Base-by-base conservation (phyloP, 2,329 filamentous ascomycete genomes). In the Ceratocystis huliohia region DNA sequence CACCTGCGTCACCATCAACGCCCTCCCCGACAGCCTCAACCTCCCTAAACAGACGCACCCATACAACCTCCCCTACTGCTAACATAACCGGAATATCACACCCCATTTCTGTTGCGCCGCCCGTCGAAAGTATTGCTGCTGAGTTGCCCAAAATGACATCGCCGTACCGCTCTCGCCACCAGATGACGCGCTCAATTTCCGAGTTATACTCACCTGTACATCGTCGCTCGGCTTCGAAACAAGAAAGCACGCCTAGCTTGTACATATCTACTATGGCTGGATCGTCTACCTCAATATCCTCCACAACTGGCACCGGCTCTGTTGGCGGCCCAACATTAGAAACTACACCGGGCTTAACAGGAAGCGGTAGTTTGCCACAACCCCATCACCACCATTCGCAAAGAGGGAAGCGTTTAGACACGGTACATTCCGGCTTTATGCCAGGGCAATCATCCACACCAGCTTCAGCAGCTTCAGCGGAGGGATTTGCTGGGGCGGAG, bases 131-230 rank as follows among this genome's bases (percentile, higher is more conserved):
- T 37, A 5, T 30, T 44, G 6, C 62, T 22, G 53, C 61, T 17
- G 65, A 66, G 5, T 33, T 61, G 22, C 65, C 65, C 22, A 63
- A 65, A 20, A 50, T 66, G 20, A 65, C 67, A 17, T 68, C 67
- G 7, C 67, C 67, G 10, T 66, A 68, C 48, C 67, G 65, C 72
- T 70, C 72, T 73, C 78, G 78, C 67, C 82, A 83, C 70, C 81
- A 82, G 70, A 76, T 84, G 68, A 80, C 78, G 68, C 79, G 81
- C 44, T 85, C 84, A 61, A 78, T 84, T 67, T 80, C 79, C 57
- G 82, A 84, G 69, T 70, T 83, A 64, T 76, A 81, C 28, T 78
- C 79, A 45, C 80, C 81, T 41, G 63, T 53, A 22, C 64, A 64
- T 30, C 67, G 56, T 7, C 65, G 64, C 17, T 45, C 67, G 15